Conservation (phyloP, 2,329 filamentous ascomycete species). For the Emmonsia crescens region DNA sequence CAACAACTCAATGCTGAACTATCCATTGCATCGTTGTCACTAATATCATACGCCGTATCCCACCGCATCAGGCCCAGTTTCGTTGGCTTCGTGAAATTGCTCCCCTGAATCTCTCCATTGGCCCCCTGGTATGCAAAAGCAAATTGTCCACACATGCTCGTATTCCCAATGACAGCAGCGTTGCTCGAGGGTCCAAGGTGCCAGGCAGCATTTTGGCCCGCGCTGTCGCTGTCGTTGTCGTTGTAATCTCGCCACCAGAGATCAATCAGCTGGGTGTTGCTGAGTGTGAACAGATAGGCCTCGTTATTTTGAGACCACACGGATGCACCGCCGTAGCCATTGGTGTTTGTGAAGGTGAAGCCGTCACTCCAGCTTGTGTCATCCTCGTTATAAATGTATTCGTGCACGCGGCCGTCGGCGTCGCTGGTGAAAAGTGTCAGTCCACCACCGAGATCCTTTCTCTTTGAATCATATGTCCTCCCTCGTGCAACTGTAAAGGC, state of each 20-base stretch:
- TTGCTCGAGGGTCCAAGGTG: neutral
- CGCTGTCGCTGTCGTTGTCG: neutral
- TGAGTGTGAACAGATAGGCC: neutral
- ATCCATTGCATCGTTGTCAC: too few relatives aligned
- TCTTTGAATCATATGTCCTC: neutral
- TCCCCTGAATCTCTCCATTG: neutral
- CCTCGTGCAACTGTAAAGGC: neutral
- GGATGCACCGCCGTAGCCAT: neutral
- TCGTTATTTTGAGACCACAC: neutral
- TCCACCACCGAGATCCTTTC: neutral
- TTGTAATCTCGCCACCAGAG: too few relatives aligned
- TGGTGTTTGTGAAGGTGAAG: neutral
- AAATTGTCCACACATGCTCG: constrained; percentile 1
- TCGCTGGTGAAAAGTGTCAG: too few relatives aligned
- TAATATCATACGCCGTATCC: too few relatives aligned
- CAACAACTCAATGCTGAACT: too few relatives aligned
- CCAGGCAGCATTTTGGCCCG: neutral
- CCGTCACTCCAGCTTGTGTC: neutral
- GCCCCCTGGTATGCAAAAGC: neutral
- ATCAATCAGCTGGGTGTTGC: neutral
- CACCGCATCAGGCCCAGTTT: too few relatives aligned
- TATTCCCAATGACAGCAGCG: neutral
- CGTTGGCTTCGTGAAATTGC: too few relatives aligned
- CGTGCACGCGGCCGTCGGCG: too few relatives aligned
- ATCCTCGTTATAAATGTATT: constrained; percentile 4